Percentiles rank a stretch among this genome's conserved stretches.
phyloP scores from a whole-genome alignment of 148 eudicot genomes.

The Talinum fruticosum region DNA sequence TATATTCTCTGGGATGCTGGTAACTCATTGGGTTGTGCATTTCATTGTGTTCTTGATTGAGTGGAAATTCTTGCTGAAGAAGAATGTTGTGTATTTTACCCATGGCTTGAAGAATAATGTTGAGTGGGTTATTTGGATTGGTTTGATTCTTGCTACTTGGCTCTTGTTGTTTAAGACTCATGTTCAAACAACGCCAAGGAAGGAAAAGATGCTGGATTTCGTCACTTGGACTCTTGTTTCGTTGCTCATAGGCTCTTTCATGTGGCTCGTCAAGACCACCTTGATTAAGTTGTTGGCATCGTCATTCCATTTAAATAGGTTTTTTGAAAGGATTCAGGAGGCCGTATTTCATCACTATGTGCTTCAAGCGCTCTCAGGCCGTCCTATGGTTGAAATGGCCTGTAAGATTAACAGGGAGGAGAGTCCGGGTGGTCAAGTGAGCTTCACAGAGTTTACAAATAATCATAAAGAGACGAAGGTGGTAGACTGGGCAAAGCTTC shows the following conservation, averaged over 20 bases:
- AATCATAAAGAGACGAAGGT: constrained; percentile 36
- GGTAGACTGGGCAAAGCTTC: constrained; percentile 66
- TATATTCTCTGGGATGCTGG: constrained; percentile 65
- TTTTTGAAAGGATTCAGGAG: constrained; percentile 83
- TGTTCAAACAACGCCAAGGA: not conserved
- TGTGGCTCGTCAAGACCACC: constrained; percentile 78
- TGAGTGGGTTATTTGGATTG: constrained; percentile 62
- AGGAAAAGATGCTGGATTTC: constrained; percentile 31
- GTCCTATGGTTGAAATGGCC: constrained; percentile 47
- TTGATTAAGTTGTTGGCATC: constrained; percentile 73
- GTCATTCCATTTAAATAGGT: constrained; percentile 74
- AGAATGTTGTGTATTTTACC: constrained; percentile 77
- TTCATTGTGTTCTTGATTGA: constrained; percentile 73
- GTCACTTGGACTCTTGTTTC: constrained; percentile 57
- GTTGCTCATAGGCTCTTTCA: constrained; percentile 51
- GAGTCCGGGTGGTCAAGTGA: constrained; percentile 35
- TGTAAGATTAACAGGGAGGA: constrained; percentile 30
- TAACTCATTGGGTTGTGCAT: constrained; percentile 62
- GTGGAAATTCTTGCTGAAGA: constrained; percentile 58
- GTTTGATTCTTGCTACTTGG: constrained; percentile 72
- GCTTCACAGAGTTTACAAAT: constrained; percentile 40
- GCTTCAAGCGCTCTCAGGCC: constrained; percentile 62
- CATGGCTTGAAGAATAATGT: constrained; percentile 70
- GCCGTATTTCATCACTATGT: constrained; percentile 72
- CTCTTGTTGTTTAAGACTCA: constrained; percentile 40